Base-by-base conservation (phyloP, 371 early-diverging fungal genomes). In the Batkoa obscura region DNA sequence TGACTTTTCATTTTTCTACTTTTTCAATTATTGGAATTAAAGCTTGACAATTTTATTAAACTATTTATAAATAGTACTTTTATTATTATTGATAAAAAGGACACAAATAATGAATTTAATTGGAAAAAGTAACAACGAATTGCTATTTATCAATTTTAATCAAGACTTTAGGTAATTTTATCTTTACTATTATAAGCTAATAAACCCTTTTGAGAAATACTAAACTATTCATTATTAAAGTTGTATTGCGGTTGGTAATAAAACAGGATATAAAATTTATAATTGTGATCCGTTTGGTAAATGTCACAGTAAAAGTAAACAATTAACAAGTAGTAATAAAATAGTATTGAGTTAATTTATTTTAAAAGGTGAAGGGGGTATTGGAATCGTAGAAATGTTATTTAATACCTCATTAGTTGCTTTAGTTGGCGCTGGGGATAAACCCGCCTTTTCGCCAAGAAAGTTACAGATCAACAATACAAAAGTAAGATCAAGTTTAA, bases 391-490 rank as follows among this genome's bases (percentile, higher is more conserved):
- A 4, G 94, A 93, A 68, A 94, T 96, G 94, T 72, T 96, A 38
- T 96, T 94, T 61, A 86, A 84, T 59, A 94, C 97, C 0, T 84
- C 85, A 4, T 75, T 96, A n/a, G 90, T 96, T 0, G 97, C 95
- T 0, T 69, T 96, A 23, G 94, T 92, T 10, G 97, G 94, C 2
- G 83, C 90, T 9, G 94, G 92, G 2, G 90, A 89, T 59, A 81
- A 84, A 58, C 88, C 90, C n/a, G 68, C 82, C 13, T 81, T 86
- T 55, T 84, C 88, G 13, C 90, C 95, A 43, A 74, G 94, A 60
- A 74, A 88, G 51, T 72, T 96, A 51, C 90, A 91, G 65, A 88
- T 96, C 51, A 78, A 80, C 46, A 96, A 96, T 65, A 96, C 97
- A 37, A 96, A 96, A 80, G 90, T 86, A 62, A 10, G 9, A 30